Evolutionary conservation across 192 early-diverging fungal genomes (phyloP).

Genomic region (Entophlyctis luteolus): DNA sequence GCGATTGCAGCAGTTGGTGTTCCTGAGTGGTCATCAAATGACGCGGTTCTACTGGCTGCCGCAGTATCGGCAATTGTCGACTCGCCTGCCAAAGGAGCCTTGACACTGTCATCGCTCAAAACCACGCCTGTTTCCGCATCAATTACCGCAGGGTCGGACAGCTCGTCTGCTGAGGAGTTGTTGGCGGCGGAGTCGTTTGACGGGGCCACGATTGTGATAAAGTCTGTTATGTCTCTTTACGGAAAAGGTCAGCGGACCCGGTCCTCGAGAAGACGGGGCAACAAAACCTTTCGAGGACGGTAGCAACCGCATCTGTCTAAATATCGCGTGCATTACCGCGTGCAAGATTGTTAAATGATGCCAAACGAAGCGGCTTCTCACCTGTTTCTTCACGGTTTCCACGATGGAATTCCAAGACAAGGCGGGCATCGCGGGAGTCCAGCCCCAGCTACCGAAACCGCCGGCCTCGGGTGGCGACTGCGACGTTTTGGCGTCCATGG

Average conservation of each 20-base stretch:
- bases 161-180: background rate
- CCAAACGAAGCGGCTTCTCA: too few relatives aligned
- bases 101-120: background rate
- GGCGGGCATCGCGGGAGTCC: slow-evolving; percentile 17
- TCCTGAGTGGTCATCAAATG: too few relatives aligned
- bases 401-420: slow-evolving; percentile 40
- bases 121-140: slow-evolving; percentile 12
- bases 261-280: background rate
- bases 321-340: too few relatives aligned
- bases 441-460: slow-evolving; percentile 19
- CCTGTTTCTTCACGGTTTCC: slow-evolving; percentile 48
- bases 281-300: slow-evolving; percentile 7
- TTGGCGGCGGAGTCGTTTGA: background rate
- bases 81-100: too few relatives aligned
- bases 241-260: background rate
- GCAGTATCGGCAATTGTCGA: too few relatives aligned
- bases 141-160: background rate
- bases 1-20: background rate
- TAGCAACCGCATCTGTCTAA: slow-evolving; percentile 15
- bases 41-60: too few relatives aligned
- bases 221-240: slow-evolving; percentile 39
- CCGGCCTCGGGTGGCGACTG: too few relatives aligned
- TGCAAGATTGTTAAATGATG: too few relatives aligned
- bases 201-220: slow-evolving; percentile 35
- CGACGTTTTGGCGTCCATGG: too few relatives aligned